Evolutionary conservation across 805 yeast genomes (phyloP).

Genomic region (Lipomyces mesembrius): DNA sequence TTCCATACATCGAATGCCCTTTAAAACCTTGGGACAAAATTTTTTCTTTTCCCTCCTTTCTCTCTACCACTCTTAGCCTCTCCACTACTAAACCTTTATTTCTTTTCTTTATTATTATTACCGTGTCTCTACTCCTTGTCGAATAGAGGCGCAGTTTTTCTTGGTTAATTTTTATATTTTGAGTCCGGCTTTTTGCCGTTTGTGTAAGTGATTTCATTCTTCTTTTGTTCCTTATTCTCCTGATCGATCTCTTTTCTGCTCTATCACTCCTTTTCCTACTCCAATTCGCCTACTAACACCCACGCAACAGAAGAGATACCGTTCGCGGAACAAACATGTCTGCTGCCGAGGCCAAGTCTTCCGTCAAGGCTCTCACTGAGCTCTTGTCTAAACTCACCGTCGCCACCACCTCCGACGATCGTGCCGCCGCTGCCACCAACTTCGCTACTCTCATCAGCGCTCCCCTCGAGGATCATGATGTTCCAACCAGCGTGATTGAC

Average conservation of each 20-base stretch:
- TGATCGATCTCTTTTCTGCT: background rate
- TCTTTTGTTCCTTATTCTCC: background rate
- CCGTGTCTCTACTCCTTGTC: constrained; percentile 12
- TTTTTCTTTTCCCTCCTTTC: constrained; percentile 17
- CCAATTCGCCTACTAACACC: background rate
- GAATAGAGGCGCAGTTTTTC: constrained; percentile 11
- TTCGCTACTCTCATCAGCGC: constrained; percentile 94
- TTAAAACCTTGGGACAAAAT: constrained; percentile 2
- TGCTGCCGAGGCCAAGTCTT: constrained; percentile 41
- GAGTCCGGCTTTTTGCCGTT: constrained; percentile 4
- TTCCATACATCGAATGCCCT: background rate
- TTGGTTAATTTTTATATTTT: constrained; percentile 3
- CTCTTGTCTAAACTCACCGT: constrained; percentile 90
- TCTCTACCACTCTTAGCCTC: constrained; percentile 4
- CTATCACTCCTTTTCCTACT: background rate
- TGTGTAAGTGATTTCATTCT: background rate
- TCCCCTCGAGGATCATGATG: constrained; percentile 97
- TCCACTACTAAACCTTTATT: constrained; percentile 4
- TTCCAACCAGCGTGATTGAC: constrained; percentile 84
- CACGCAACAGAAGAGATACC: constrained; percentile 1
- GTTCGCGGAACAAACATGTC: constrained; percentile 7
- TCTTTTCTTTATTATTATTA: constrained; percentile 9
- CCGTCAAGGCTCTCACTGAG: constrained; percentile 80
- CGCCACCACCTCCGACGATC: constrained; percentile 76
- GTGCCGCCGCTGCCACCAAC: constrained; percentile 83